Evolutionary conservation across 768 basidiomycete genomes (phyloP).

Genomic region (Pleurotus sapidus): DNA sequence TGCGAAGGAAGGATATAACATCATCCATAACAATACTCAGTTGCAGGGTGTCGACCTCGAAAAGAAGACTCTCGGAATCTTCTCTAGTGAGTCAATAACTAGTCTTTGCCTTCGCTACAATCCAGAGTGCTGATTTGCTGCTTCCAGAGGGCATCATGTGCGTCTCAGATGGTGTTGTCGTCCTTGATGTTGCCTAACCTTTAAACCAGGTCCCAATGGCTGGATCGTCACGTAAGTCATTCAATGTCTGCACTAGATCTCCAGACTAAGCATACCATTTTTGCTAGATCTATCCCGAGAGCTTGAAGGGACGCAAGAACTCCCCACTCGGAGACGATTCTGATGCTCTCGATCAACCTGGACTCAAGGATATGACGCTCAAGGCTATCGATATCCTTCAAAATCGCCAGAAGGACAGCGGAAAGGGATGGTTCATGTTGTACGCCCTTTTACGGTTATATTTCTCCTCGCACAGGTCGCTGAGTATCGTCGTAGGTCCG

Average conservation of each 20-base stretch:
- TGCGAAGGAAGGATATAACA: constrained; percentile 35
- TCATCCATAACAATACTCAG: constrained; percentile 33
- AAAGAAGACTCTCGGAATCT: constrained; percentile 40
- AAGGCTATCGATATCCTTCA: constrained; percentile 45
- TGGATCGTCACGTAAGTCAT: constrained; percentile 32
- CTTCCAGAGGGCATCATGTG: not conserved
- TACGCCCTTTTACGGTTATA: not conserved
- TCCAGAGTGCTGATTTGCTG: not conserved
- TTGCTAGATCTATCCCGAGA: constrained; percentile 28
- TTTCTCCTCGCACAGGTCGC: not conserved
- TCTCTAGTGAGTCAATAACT: constrained; percentile 26
- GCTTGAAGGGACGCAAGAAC: constrained; percentile 33
- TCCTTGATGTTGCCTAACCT: not conserved
- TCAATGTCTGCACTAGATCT: not conserved
- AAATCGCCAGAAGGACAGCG: constrained; percentile 23
- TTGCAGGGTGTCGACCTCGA: constrained; percentile 28
- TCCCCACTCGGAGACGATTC: constrained; percentile 39
- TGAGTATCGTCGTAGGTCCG: constrained; percentile 22
- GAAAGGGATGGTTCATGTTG: constrained; percentile 46
- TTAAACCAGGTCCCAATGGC: constrained; percentile 35
- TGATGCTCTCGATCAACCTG: constrained; percentile 41
- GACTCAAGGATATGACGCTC: constrained; percentile 44
- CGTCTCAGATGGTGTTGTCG: not conserved
- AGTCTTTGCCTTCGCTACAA: not conserved
- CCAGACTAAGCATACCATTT: not conserved